Percentiles rank a stretch among this genome's conserved stretches.
phyloP scores from a whole-genome alignment of 2,329 filamentous ascomycete genomes.

The Fusarium poae region DNA sequence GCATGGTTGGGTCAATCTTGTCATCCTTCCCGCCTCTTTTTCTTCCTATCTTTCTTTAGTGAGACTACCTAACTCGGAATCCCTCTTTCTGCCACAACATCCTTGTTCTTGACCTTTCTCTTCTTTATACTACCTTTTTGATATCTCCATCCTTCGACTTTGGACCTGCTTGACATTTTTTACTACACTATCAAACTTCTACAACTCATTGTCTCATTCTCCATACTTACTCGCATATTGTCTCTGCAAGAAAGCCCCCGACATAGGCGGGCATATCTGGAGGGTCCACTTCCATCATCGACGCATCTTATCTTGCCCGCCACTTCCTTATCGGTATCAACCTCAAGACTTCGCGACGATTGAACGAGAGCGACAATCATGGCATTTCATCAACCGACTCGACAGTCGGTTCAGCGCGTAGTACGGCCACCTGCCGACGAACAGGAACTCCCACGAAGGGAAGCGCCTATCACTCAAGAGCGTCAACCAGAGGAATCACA shows the following conservation, averaged over 20 bases:
- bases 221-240: slow-evolving; percentile 19
- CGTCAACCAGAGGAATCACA: slow-evolving; percentile 76
- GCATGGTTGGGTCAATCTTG: slow-evolving; percentile 25
- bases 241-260: slow-evolving; percentile 39
- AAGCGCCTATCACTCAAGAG: slow-evolving; percentile 50
- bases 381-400: slow-evolving; percentile 72
- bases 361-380: slow-evolving; percentile 53
- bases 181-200: slow-evolving; percentile 9
- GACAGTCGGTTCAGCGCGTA: slow-evolving; percentile 64
- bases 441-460: slow-evolving; percentile 49
- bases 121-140: slow-evolving; percentile 5
- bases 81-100: slow-evolving; percentile 14
- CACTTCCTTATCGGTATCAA: slow-evolving; percentile 42
- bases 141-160: slow-evolving; percentile 6
- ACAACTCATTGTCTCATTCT: slow-evolving; percentile 15
- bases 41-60: slow-evolving; percentile 31
- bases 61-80: slow-evolving; percentile 13
- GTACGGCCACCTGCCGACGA: slow-evolving; percentile 59
- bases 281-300: slow-evolving; percentile 46
- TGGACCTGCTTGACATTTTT: slow-evolving; percentile 19
- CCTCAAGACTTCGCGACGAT: slow-evolving; percentile 29
- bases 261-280: slow-evolving; percentile 33
- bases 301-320: slow-evolving; percentile 46
- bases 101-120: slow-evolving; percentile 11
- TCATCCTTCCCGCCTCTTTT: slow-evolving; percentile 28